These are phyloP conservation scores for Plenodomus biglobosus DNA, from an alignment of 2,329 filamentous ascomycete genomes.

Conservation along the genomic window DNA sequence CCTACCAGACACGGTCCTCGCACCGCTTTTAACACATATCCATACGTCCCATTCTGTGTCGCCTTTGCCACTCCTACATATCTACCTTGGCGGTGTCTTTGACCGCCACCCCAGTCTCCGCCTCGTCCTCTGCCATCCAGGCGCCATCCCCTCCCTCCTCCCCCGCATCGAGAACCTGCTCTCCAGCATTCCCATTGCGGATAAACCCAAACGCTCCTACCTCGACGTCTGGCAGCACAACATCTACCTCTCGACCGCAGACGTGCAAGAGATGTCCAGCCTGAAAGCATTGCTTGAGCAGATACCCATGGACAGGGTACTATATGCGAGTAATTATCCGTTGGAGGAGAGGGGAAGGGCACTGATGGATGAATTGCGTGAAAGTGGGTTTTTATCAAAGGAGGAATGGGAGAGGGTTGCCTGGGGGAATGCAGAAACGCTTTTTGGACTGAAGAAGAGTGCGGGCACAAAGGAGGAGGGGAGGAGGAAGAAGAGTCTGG, in stretches of 20 bases:
- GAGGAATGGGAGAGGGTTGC: conserved; percentile 55
- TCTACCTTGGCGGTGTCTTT: conserved; percentile 59
- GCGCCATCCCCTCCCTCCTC: conserved; percentile 58
- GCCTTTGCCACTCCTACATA: conserved; percentile 52
- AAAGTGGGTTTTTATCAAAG: conserved; percentile 53
- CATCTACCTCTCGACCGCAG: conserved; percentile 60
- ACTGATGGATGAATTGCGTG: conserved; percentile 53
- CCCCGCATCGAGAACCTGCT: conserved; percentile 47
- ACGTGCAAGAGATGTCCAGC: conserved; percentile 54
- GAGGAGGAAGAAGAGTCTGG: not conserved
- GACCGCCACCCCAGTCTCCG: conserved; percentile 58
- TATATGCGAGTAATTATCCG: conserved; percentile 63
- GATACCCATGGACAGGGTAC: conserved; percentile 53
- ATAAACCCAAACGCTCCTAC: conserved; percentile 41
- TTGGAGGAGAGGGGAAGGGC: conserved; percentile 54
- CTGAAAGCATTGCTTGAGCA: conserved; percentile 50
- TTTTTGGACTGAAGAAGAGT: conserved; percentile 21
- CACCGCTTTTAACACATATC: conserved; percentile 20
- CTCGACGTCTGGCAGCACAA: conserved; percentile 58
- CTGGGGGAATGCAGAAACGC: conserved; percentile 53
- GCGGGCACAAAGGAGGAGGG: not conserved
- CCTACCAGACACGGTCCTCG: conserved; percentile 13
- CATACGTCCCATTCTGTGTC: conserved; percentile 56
- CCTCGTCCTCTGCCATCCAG: conserved; percentile 57
- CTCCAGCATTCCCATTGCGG: conserved; percentile 18